Evolutionary conservation across 495 filamentous ascomycete species (phyloP).

Genomic region (Aspergillus biplanus): DNA sequence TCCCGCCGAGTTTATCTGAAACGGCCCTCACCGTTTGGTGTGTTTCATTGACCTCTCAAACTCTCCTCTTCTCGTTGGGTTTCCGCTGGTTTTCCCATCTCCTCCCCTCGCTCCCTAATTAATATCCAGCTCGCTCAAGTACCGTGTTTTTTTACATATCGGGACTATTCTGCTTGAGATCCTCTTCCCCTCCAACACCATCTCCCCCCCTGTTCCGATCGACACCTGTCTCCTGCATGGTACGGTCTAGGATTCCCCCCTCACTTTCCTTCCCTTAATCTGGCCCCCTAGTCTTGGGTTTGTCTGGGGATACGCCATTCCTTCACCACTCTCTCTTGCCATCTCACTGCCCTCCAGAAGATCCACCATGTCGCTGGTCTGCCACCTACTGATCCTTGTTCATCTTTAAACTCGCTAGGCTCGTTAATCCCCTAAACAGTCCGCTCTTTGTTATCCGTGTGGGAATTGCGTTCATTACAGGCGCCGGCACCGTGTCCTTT

Average conservation of each 20-base stretch:
- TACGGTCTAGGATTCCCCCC: constrained; percentile 20
- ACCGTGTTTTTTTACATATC: constrained; percentile 8
- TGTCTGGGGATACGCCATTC: constrained; percentile 4
- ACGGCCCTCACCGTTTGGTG: constrained; percentile 22
- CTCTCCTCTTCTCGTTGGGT: constrained; percentile 8
- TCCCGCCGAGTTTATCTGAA: constrained; percentile 30
- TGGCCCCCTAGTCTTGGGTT: constrained; percentile 9
- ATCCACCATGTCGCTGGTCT: constrained; percentile 15
- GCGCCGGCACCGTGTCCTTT: constrained; percentile 24
- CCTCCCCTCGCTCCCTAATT: constrained; percentile 5
- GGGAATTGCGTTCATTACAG: constrained; percentile 17
- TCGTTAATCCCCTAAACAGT: constrained; percentile 10
- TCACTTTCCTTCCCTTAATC: constrained; percentile 20
- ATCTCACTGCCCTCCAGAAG: constrained; percentile 7
- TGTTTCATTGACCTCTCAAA: constrained; percentile 26
- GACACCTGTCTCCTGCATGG: constrained; percentile 21
- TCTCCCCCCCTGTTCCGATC: constrained; percentile 19
- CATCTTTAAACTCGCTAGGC: constrained; percentile 19
- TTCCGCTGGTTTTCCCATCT: not conserved
- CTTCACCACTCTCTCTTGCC: not conserved
- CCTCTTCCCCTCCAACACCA: not conserved
- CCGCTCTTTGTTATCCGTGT: constrained; percentile 9
- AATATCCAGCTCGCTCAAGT: not conserved
- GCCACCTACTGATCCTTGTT: constrained; percentile 18
- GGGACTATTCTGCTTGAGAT: constrained; percentile 9